Base-by-base conservation (phyloP, 768 basidiomycete genomes). In the Tricholoma matsutake region DNA sequence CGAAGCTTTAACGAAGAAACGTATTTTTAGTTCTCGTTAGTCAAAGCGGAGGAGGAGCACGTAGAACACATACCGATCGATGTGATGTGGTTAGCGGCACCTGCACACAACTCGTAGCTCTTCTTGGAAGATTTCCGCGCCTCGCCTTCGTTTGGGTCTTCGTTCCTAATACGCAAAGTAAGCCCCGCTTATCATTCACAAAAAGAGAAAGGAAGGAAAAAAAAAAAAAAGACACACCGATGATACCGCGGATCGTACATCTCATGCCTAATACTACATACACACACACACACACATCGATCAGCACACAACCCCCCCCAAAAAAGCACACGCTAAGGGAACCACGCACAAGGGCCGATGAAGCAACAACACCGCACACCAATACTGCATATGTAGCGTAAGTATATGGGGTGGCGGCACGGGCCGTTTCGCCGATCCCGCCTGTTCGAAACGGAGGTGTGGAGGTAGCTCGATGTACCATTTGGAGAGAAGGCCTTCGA, bases 311-410 rank as follows among this genome's bases (percentile, higher is more conserved):
- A 47, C 14, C 18, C 6, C 41, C 41, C 2, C 43, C 13, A 45
- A 6, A 28, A 52, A 55, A 59, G 22, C 56, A 51, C 41, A n/a
- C n/a, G n/a, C n/a, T n/a, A n/a, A n/a, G n/a, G n/a, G n/a, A 35
- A 53, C 43, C 22, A 78, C 88, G 75, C 70, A 91, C 89, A 92
- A 92, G 10, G 91, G 91, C 16, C 91, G 83, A 71, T 92, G 90
- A 54, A 92, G 73, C 29, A 93, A 69, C 32, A 93, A 70, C 22
- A 87, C 84, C 10, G 89, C 83, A 68, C 88, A 90, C 91, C 91
- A 93, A 68, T 92, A 92, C 67, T 91, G 88, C 89, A 92, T 88
- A 68, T 92, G 91, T 54, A 93, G 75, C 41, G 87, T 88, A 59
- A 92, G 73, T 25, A 90, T 74, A 64, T 90, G 86, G 4, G 90